Evolutionary conservation across 225 moss, liverwort and hornwort genomes (phyloP), one percentile per base, ranked within the genome.

Genomic region (Thuidium tamariscinum): DNA sequence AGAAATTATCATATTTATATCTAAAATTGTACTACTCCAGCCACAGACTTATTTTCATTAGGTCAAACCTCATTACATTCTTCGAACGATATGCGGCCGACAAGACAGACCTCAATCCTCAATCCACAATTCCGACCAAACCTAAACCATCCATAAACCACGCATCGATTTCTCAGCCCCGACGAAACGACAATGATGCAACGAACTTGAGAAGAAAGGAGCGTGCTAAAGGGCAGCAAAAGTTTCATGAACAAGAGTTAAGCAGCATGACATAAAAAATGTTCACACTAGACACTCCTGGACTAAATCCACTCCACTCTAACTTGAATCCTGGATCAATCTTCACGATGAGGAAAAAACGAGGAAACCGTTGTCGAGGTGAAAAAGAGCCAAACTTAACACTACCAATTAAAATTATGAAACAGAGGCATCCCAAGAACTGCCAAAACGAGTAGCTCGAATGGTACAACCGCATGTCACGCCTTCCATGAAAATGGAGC

Each of bases 391-490:
- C 89, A 79, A 86, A 79, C 61, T 76, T 64, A 80, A 76, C 85
- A 88, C 89, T 88, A 87, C 39, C 84, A 89, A 88, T 63, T 88
- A 82, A 84, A 91, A 89, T 91, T 92, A 95, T 92, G 89, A 90
- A 94, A 95, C 93, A 92, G 89, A 89, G 89, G 95, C 92, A 91
- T 84, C 90, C 82, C 89, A 87, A 91, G 87, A 91, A 85, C 89
- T 91, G 93, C 92, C 92, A 88, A 86, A 89, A 91, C 91, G 89
- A 87, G 88, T 90, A 86, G 92, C 87, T 86, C 84, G 72, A 89
- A 85, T 81, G 88, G 84, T 77, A 86, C 86, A 85, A 84, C 76
- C 77, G 84, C 87, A 87, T 81, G 92, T 77, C 91, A 87, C 79
- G 70, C 85, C 83, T 88, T 77, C 80, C 83, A 73, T 90, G 79